A percentile compares a stretch with the other conserved stretches of the same genome.
phyloP scores from a whole-genome alignment of 179 eudicot genomes.

The Beta corolliflora region DNA sequence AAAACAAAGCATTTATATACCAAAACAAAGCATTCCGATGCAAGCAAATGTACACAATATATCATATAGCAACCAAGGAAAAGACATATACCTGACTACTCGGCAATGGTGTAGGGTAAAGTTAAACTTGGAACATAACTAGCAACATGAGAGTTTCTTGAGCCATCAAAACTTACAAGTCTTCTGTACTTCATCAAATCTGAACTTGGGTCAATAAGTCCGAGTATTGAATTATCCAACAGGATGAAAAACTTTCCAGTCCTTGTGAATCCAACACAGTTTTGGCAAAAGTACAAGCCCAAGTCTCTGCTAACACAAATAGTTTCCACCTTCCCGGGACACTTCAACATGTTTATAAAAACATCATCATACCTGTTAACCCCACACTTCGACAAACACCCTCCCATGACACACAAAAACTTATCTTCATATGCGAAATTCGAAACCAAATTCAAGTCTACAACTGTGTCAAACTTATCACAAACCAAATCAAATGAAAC shows the following conservation, averaged over 20 bases:
- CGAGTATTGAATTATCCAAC: neutral
- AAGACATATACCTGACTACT: neutral
- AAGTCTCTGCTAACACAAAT: neutral
- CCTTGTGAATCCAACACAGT: constrained; percentile 19
- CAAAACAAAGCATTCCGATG: no score
- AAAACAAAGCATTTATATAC: no score
- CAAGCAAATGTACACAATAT: no score
- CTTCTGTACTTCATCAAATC: neutral
- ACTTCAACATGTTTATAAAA: neutral
- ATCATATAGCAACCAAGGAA: neutral
- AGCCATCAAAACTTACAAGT: neutral
- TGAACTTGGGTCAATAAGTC: constrained; percentile 22
- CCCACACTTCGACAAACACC: neutral
- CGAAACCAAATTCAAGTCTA: neutral
- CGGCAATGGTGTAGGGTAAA: constrained; percentile 1
- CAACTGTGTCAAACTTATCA: neutral
- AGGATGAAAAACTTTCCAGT: neutral
- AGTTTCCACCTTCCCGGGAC: neutral
- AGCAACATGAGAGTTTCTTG: neutral
- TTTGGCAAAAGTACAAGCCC: neutral
- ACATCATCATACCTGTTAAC: neutral
- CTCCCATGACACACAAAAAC: constrained; percentile 4
- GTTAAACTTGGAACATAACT: constrained; percentile 14
- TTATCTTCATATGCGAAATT: neutral
- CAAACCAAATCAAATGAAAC: neutral